Evolutionary conservation across 352 stramenopile genomes (phyloP).

Genomic region (Achlya hypogyna): DNA sequence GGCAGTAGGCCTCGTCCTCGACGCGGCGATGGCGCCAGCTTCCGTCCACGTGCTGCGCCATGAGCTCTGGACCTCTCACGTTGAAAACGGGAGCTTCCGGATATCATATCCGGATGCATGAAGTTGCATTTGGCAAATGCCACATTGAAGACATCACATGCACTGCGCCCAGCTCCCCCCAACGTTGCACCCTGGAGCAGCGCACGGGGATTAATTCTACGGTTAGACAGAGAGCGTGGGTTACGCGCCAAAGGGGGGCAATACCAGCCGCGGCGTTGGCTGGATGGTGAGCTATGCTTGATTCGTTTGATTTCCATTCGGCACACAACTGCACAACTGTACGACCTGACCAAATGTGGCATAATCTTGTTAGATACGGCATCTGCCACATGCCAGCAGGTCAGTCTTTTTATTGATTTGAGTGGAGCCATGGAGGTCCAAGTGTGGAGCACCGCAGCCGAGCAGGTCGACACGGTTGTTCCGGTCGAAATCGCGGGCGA

Average conservation of each 20-base stretch:
- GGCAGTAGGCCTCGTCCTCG: background rate
- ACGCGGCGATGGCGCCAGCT: background rate
- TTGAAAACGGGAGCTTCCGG: background rate
- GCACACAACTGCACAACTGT: too few species aligned
- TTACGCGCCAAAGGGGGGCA: too few species aligned
- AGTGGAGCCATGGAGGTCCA: background rate
- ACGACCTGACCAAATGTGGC: too few species aligned
- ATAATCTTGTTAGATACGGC: background rate
- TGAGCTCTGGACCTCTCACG: background rate
- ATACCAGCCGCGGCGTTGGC: too few species aligned
- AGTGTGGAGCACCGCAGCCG: constrained; percentile 2
- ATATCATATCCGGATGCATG: background rate
- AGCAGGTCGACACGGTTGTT: constrained; percentile 16
- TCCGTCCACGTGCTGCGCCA: background rate
- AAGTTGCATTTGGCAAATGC: background rate
- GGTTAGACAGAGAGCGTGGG: too few species aligned
- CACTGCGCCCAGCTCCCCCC: too few species aligned
- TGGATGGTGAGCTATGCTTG: too few species aligned
- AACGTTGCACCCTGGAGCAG: too few species aligned
- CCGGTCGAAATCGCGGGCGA: background rate
- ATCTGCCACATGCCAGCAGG: background rate
- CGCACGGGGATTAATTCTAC: too few species aligned
- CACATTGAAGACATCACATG: background rate
- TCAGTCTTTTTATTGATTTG: background rate
- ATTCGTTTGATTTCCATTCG: too few species aligned